Percentiles rank a stretch among this genome's conserved stretches.
Conservation (phyloP, 768 basidiomycete species). For the Suillus clintonianus region DNA sequence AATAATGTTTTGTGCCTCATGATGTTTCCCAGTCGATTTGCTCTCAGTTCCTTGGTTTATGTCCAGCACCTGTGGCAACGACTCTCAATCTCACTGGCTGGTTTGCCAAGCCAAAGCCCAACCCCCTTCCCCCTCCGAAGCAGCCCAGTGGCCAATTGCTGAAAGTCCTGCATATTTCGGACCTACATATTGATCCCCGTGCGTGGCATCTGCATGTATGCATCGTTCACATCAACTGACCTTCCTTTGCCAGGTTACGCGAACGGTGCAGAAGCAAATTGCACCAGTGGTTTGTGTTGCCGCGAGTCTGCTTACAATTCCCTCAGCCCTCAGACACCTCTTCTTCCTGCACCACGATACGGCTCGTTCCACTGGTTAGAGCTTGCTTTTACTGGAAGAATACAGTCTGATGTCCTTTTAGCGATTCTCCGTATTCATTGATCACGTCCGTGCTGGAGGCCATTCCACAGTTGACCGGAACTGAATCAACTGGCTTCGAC, state of each 20-base stretch:
- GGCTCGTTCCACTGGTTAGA: conserved; percentile 62
- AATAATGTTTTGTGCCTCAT: not conserved
- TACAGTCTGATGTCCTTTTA: conserved; percentile 19
- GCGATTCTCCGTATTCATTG: conserved; percentile 68
- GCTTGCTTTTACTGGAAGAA: not conserved
- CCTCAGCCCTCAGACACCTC: conserved; percentile 48
- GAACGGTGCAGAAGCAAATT: conserved; percentile 72
- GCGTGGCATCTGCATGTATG: conserved; percentile 16
- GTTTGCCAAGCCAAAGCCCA: conserved; percentile 79
- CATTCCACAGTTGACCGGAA: conserved; percentile 67
- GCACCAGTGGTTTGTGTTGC: conserved; percentile 68
- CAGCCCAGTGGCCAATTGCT: conserved; percentile 63
- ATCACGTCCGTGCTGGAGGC: conserved; percentile 61
- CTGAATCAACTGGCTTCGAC: conserved; percentile 59
- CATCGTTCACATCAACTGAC: conserved; percentile 1
- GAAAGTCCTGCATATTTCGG: conserved; percentile 77
- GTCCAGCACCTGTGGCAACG: conserved; percentile 57
- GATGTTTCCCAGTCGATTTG: conserved; percentile 49
- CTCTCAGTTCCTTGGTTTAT: conserved; percentile 56
- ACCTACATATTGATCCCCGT: conserved; percentile 78
- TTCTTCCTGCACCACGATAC: conserved; percentile 67
- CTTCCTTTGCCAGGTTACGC: conserved; percentile 51
- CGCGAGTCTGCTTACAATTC: conserved; percentile 53
- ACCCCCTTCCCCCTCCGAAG: conserved; percentile 58
- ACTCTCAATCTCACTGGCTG: conserved; percentile 65